Evolutionary conservation across 257 asterid genomes (phyloP), one percentile per base, ranked within the genome.

Genomic region (Sherardia arvensis): DNA sequence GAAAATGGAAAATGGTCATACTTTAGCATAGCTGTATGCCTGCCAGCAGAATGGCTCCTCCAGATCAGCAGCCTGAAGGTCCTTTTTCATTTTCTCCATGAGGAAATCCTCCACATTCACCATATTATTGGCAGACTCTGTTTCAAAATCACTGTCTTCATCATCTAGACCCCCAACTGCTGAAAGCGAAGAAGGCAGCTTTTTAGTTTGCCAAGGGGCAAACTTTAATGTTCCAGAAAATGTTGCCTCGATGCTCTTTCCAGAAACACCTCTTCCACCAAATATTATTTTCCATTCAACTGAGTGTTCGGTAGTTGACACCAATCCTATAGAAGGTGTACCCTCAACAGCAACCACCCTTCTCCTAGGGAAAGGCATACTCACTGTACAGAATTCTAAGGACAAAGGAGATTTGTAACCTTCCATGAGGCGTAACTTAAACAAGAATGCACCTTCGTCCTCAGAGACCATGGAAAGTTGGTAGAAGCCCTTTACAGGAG

Each of bases 391-490:
- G 78, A 86, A 87, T 72, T 91, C 98, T 75, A 91, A 76, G 53
- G 87, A 70, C 29, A 85, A 65, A 75, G 95, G 95, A 69, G 85
- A 73, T 79, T 75, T 88, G 61, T 88, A 91, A 68, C 95, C 95
- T 78, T 91, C 98, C 95, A 89, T 75, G 72, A 91, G 84, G 76
- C 89, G 79, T 79, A 91, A 79, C 83, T 73, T 88, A 74, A 88
- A 91, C 76, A 91, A 78, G 80, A 91, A 91, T 14, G 98, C 98
- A 69, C 98, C 98, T 78, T 91, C 98, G 75, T 91, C 89, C 76
- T 88, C 98, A 8, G 98, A 91, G 59, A 91, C 97, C 98, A 91
- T 88, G 29, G 98, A 91, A 43, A 91, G 94, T 84, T 91, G 98
- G 83, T 91, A 91, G 75, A 91, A 91, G 62, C 98, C 98, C 80